A percentile compares a stretch with the other conserved stretches of the same genome.
phyloP scores from a whole-genome alignment of 192 early-diverging fungal genomes.

The Irineochytrium annulatum region DNA sequence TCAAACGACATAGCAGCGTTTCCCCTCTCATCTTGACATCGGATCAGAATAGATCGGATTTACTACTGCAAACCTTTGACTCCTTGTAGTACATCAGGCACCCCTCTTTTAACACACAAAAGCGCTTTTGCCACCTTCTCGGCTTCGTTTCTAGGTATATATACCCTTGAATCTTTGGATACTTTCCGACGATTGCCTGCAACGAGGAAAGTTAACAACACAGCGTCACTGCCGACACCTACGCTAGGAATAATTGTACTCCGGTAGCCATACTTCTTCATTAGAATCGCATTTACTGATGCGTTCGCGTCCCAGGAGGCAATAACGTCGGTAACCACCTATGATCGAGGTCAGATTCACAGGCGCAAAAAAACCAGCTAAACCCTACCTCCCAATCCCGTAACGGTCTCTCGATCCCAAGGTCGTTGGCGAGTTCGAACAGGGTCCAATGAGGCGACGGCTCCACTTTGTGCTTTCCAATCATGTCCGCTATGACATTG shows the following conservation, averaged over 20 bases:
- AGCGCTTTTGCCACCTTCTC: slow-evolving; percentile 80
- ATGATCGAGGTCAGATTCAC: neutral
- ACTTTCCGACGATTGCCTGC: slow-evolving; percentile 38
- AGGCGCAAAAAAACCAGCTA: neutral
- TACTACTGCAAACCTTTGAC: slow-evolving; percentile 39
- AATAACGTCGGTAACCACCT: slow-evolving; percentile 70
- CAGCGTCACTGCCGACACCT: slow-evolving; percentile 1
- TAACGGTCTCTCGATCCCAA: slow-evolving; percentile 83
- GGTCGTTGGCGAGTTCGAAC: slow-evolving; percentile 86
- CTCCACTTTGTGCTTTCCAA: slow-evolving; percentile 49
- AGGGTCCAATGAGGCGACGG: slow-evolving; percentile 69
- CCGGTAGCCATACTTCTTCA: slow-evolving; percentile 69
- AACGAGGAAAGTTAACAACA: slow-evolving; percentile 13
- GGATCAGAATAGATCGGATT: neutral
- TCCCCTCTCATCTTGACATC: slow-evolving; percentile 11
- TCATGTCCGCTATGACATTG: slow-evolving; percentile 67
- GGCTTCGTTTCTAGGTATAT: slow-evolving; percentile 75
- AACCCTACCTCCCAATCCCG: slow-evolving; percentile 72
- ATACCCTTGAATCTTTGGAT: slow-evolving; percentile 58
- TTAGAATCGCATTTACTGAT: slow-evolving; percentile 67
- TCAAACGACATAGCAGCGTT: slow-evolving; percentile 48
- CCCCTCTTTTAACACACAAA: slow-evolving; percentile 64
- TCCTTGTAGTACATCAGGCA: slow-evolving; percentile 67
- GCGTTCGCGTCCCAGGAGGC: slow-evolving; percentile 75
- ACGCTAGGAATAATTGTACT: slow-evolving; percentile 59